These are phyloP conservation scores for Alternaria metachromatica DNA, from an alignment of 2,329 filamentous ascomycete species.

Conservation along the genomic window DNA sequence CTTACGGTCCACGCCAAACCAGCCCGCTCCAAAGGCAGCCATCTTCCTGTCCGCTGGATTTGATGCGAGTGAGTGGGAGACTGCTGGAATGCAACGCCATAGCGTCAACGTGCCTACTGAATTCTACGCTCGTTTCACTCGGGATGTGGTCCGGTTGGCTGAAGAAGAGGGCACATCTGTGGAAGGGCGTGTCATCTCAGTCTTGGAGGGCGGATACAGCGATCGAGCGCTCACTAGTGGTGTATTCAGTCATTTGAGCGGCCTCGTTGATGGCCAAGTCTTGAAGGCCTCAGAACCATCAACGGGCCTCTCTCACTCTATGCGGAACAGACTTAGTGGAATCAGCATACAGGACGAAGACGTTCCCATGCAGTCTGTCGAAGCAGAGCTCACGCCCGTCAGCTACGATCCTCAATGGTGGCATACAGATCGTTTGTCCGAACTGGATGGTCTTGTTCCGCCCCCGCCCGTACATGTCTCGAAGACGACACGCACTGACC, in stretches of 20 bases:
- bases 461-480: slow-evolving; percentile 47
- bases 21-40: slow-evolving; percentile 75
- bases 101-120: slow-evolving; percentile 95
- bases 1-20: slow-evolving; percentile 62
- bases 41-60: slow-evolving; percentile 97
- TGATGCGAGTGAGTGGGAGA: slow-evolving; percentile 95
- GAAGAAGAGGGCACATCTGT: slow-evolving; percentile 78
- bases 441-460: slow-evolving; percentile 43
- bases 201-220: slow-evolving; percentile 95
- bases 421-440: slow-evolving; percentile 43
- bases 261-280: slow-evolving; percentile 68
- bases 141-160: slow-evolving; percentile 82
- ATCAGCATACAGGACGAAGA: slow-evolving; percentile 43
- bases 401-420: slow-evolving; percentile 55
- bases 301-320: slow-evolving; percentile 64
- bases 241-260: slow-evolving; percentile 87
- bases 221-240: slow-evolving; percentile 89
- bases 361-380: slow-evolving; percentile 22
- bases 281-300: slow-evolving; percentile 36
- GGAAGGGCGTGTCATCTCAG: slow-evolving; percentile 87
- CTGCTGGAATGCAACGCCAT: slow-evolving; percentile 91
- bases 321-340: slow-evolving; percentile 60
- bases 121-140: slow-evolving; percentile 91
- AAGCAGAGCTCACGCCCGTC: slow-evolving; percentile 25
- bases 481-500: slow-evolving; percentile 68